phyloP scores from a whole-genome alignment of 768 basidiomycete species.

The Favolaschia claudopus region DNA sequence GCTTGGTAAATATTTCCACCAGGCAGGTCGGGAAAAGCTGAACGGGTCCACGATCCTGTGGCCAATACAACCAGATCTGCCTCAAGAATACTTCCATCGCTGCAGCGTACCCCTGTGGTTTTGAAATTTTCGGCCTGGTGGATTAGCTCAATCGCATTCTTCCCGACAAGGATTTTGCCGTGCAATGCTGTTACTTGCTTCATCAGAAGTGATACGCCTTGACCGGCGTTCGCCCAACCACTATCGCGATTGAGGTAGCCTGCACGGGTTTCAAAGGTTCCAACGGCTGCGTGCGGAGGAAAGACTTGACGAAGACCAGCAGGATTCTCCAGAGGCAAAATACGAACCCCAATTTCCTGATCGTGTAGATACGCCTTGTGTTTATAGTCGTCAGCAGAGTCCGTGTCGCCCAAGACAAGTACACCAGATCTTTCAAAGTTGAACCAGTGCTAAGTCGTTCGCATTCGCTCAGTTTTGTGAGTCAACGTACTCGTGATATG shows the following conservation, averaged over 20 bases:
- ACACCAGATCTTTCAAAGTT: constrained; percentile 74
- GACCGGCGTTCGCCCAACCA: constrained; percentile 86
- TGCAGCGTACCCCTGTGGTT: constrained; percentile 68
- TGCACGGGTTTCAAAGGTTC: constrained; percentile 41
- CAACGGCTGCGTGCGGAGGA: constrained; percentile 47
- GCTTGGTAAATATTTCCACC: constrained; percentile 66
- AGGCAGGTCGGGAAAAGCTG: constrained; percentile 68
- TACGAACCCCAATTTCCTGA: constrained; percentile 57
- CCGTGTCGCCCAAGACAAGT: constrained; percentile 56
- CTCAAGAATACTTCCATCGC: constrained; percentile 59
- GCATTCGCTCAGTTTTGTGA: no score
- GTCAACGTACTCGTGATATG: constrained; percentile 86
- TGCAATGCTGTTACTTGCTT: constrained; percentile 63
- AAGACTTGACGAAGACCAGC: constrained; percentile 57
- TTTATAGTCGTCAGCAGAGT: constrained; percentile 48
- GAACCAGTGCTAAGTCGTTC: no score
- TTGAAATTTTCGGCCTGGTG: constrained; percentile 40
- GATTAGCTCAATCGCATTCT: constrained; percentile 60
- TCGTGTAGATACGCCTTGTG: constrained; percentile 71
- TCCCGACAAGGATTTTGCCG: constrained; percentile 65
- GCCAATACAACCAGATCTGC: constrained; percentile 76
- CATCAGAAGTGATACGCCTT: constrained; percentile 66
- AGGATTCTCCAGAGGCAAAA: constrained; percentile 47
- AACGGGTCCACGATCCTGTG: constrained; percentile 87
- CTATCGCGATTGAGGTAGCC: constrained; percentile 81